Percentiles rank a stretch among this genome's conserved stretches.
These are phyloP conservation scores for Syncephalastrum monosporum DNA, from an alignment of 371 early-diverging fungal genomes.

Conservation along the genomic window DNA sequence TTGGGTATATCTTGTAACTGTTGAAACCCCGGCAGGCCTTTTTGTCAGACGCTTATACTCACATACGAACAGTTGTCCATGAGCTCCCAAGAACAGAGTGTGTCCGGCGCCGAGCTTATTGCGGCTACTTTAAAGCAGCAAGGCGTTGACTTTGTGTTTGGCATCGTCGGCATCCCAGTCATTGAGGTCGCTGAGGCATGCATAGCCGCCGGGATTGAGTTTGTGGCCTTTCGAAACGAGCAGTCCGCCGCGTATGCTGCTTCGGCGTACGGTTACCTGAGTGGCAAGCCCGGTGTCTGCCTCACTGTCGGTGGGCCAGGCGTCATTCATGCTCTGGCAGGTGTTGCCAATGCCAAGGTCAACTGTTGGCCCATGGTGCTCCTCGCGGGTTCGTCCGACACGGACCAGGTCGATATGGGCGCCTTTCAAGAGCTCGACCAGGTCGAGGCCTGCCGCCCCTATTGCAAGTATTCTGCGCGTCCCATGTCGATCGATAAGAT, in stretches of 20 bases:
- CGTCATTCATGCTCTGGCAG: constrained; percentile 76
- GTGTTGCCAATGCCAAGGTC: constrained; percentile 69
- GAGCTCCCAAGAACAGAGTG: constrained; percentile 4
- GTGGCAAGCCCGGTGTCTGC: constrained; percentile 72
- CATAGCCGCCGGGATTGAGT: constrained; percentile 68
- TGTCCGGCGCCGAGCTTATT: constrained; percentile 64
- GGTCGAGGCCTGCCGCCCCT: constrained; percentile 63
- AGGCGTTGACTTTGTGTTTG: constrained; percentile 72
- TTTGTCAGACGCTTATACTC: too few relatives aligned
- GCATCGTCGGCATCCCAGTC: constrained; percentile 86
- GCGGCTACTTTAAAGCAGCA: constrained; percentile 60
- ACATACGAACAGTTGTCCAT: too few relatives aligned
- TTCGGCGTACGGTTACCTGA: constrained; percentile 67
- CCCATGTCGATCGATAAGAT: constrained; percentile 54
- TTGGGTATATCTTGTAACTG: too few relatives aligned
- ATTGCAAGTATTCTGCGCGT: constrained; percentile 67
- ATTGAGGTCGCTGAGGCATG: constrained; percentile 77
- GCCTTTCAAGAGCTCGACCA: constrained; percentile 82
- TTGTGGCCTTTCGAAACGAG: constrained; percentile 78
- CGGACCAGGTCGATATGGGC: constrained; percentile 60
- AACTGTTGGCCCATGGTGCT: constrained; percentile 73
- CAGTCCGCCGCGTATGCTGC: constrained; percentile 82
- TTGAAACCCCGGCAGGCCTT: too few relatives aligned
- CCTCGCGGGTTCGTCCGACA: constrained; percentile 61
- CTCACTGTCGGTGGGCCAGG: constrained; percentile 82